Percentiles rank a stretch among this genome's conserved stretches.
These are phyloP conservation scores for Vicia villosa DNA, from an alignment of 306 rosid genomes.

Conservation along the genomic window DNA sequence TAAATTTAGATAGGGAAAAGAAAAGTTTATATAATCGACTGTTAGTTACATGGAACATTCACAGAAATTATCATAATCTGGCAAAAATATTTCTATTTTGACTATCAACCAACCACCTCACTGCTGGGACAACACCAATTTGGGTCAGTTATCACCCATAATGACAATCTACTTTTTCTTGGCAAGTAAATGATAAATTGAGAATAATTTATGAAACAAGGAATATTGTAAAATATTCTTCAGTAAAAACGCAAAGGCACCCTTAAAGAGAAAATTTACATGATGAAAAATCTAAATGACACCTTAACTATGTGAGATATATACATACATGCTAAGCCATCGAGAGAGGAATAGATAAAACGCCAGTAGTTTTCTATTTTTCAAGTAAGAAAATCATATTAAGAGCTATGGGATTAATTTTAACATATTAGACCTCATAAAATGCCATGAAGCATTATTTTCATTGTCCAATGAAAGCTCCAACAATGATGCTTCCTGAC, in stretches of 20 bases:
- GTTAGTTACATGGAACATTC: slow-evolving; percentile 23
- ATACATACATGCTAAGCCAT: not conserved
- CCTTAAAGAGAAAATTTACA: not conserved
- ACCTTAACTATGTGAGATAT: not conserved
- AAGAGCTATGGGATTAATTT: no score
- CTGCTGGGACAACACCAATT: slow-evolving; percentile 8
- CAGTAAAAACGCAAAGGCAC: not conserved
- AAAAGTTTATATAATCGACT: slow-evolving; percentile 20
- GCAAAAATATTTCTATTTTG: not conserved
- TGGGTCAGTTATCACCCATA: not conserved
- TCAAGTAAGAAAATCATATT: no score
- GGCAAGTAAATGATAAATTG: not conserved
- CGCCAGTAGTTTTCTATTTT: no score
- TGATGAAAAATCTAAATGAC: not conserved
- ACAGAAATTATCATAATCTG: slow-evolving; percentile 5
- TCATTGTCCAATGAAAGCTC: no score
- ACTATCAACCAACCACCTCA: not conserved
- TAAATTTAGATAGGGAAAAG: slow-evolving; percentile 24
- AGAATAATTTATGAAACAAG: not conserved
- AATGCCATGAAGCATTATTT: no score
- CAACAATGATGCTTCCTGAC: no score
- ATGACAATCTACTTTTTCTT: not conserved
- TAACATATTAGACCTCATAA: no score
- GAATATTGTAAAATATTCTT: not conserved
- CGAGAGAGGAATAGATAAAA: not conserved